Percentiles rank a stretch among this genome's conserved stretches.
phyloP scores from a whole-genome alignment of 805 yeast species.

The Torulaspora gathmanii region DNA sequence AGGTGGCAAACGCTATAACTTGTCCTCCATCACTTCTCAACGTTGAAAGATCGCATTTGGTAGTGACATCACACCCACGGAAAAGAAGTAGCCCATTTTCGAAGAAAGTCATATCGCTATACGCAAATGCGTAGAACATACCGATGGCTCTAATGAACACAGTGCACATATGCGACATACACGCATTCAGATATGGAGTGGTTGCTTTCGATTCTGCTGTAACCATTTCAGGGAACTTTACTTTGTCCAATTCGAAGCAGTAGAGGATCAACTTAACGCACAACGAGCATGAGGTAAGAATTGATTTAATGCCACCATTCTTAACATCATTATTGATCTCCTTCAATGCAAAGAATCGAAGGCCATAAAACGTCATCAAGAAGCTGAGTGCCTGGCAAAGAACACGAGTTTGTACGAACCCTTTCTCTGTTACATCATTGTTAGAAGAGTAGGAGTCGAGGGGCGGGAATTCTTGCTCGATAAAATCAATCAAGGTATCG shows the following conservation, averaged over 20 bases:
- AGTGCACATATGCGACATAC: constrained; percentile 6
- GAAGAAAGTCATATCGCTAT: constrained; percentile 15
- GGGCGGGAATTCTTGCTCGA: constrained; percentile 13
- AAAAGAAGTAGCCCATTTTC: constrained; percentile 11
- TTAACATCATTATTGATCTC: constrained; percentile 11
- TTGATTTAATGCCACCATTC: constrained; percentile 8
- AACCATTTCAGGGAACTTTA: constrained; percentile 18
- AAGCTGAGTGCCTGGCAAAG: constrained; percentile 8
- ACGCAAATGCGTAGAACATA: constrained; percentile 15
- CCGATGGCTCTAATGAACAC: constrained; percentile 12
- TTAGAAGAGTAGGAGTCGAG: constrained; percentile 8
- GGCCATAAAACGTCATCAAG: constrained; percentile 8
- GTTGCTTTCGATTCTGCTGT: constrained; percentile 4
- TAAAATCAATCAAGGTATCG: constrained; percentile 8
- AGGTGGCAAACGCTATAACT: constrained; percentile 8
- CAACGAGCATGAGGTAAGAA: constrained; percentile 19
- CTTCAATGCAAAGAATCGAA: constrained; percentile 5
- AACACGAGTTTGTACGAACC: constrained; percentile 7
- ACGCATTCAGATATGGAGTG: constrained; percentile 22
- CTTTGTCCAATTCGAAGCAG: constrained; percentile 21
- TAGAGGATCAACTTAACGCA: constrained; percentile 11
- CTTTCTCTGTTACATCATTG: neutral
- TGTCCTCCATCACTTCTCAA: constrained; percentile 10
- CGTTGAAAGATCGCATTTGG: constrained; percentile 15
- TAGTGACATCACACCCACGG: neutral